Conservation (phyloP, 805 yeast genomes). For the Saccharomycopsis sp. region DNA sequence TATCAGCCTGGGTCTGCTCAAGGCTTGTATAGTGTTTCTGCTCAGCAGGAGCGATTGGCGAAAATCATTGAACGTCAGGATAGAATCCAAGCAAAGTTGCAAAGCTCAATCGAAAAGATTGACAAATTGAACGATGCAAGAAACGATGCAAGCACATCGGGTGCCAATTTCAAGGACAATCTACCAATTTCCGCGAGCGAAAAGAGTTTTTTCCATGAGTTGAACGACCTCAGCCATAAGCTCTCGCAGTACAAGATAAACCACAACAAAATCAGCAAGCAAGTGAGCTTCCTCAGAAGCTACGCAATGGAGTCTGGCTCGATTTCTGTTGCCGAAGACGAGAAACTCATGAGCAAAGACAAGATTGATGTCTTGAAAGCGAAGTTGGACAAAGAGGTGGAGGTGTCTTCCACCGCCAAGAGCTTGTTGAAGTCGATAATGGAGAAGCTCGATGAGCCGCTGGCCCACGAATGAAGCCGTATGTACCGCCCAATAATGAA, state of each 20-base stretch:
- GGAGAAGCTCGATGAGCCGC: too few species aligned
- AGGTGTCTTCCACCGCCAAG: too few species aligned
- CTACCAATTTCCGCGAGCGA: slow-evolving; percentile 13
- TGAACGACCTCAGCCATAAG: background rate
- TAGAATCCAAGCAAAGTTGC: slow-evolving; percentile 1
- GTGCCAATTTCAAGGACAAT: background rate
- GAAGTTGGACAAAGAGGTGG: slow-evolving; percentile 6
- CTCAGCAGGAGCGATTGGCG: slow-evolving; percentile 1
- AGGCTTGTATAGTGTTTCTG: background rate
- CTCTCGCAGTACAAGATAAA: slow-evolving; percentile 1
- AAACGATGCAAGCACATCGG: background rate
- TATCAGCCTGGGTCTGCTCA: background rate
- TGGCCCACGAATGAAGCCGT: too few species aligned
- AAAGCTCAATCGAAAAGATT: background rate
- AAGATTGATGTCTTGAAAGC: background rate
- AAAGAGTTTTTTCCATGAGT: slow-evolving; percentile 10
- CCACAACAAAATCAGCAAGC: slow-evolving; percentile 1
- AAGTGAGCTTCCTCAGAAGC: slow-evolving; percentile 10
- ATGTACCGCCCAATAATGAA: too few species aligned
- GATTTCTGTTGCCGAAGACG: too few species aligned
- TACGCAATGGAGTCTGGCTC: background rate
- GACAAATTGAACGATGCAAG: background rate
- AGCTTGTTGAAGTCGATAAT: too few species aligned
- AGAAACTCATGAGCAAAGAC: background rate
- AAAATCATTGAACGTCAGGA: slow-evolving; percentile 4